Evolutionary conservation across 2,329 filamentous ascomycete genomes (phyloP).

Genomic region (Claviceps pazoutovae): DNA sequence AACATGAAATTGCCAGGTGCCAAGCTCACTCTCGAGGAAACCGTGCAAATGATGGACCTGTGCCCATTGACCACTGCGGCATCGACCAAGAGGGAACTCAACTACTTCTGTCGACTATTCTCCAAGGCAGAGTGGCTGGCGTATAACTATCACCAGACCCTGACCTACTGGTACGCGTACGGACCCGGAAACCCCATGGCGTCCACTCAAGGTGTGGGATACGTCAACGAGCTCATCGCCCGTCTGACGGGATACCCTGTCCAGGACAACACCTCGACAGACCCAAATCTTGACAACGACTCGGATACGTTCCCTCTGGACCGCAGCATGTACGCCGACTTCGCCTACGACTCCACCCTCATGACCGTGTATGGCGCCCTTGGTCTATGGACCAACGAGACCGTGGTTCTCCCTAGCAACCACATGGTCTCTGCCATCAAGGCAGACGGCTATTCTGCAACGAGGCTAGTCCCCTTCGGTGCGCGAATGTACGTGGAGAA

Average conservation of each 20-base stretch:
- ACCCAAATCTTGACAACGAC: slow-evolving; percentile 59
- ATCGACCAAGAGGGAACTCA: slow-evolving; percentile 33
- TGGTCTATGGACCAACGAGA: slow-evolving; percentile 59
- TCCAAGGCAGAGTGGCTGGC: slow-evolving; percentile 55
- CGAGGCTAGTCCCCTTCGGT: slow-evolving; percentile 72
- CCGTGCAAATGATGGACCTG: slow-evolving; percentile 69
- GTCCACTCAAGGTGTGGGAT: slow-evolving; percentile 76
- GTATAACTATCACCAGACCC: slow-evolving; percentile 68
- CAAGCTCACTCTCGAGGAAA: slow-evolving; percentile 47
- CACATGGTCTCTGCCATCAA: slow-evolving; percentile 34
- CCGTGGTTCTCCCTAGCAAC: slow-evolving; percentile 33
- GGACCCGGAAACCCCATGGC: slow-evolving; percentile 64
- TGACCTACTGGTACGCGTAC: slow-evolving; percentile 78
- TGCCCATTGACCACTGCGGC: slow-evolving; percentile 75
- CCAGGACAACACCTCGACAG: slow-evolving; percentile 58
- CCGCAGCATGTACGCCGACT: slow-evolving; percentile 65
- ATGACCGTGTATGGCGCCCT: slow-evolving; percentile 61
- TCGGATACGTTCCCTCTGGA: slow-evolving; percentile 60
- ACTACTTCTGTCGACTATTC: slow-evolving; percentile 67
- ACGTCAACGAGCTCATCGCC: slow-evolving; percentile 74
- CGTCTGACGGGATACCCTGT: slow-evolving; percentile 59
- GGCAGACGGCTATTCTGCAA: slow-evolving; percentile 56
- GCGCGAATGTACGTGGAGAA: slow-evolving; percentile 78
- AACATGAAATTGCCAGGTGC: slow-evolving; percentile 55
- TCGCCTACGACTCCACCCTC: slow-evolving; percentile 87